phyloP scores from a whole-genome alignment of 1,284 basidiomycete species.

The Ganoderma multipileum region DNA sequence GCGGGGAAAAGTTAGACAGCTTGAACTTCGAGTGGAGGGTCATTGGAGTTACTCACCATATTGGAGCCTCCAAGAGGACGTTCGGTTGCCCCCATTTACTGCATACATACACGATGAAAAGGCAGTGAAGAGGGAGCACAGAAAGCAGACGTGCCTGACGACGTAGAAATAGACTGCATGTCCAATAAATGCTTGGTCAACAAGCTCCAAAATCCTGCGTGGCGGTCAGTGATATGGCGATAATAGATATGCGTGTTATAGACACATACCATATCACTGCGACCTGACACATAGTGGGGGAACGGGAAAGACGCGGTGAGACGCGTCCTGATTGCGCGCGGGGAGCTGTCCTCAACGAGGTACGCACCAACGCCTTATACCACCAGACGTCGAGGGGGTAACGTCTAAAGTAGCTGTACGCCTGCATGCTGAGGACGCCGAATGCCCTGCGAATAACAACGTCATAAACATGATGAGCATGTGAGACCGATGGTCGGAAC shows the following conservation, averaged over 20 bases:
- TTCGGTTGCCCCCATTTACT: slow-evolving; percentile 56
- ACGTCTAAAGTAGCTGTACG: slow-evolving; percentile 59
- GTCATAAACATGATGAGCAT: neutral
- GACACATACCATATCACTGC: slow-evolving; percentile 49
- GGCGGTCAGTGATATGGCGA: neutral
- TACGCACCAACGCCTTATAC: slow-evolving; percentile 64
- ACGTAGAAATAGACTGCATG: slow-evolving; percentile 63
- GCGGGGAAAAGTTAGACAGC: slow-evolving; percentile 48
- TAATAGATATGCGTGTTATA: neutral
- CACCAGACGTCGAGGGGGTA: slow-evolving; percentile 60
- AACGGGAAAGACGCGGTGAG: slow-evolving; percentile 3
- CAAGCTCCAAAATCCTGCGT: slow-evolving; percentile 54
- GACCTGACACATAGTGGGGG: slow-evolving; percentile 46
- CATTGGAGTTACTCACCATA: slow-evolving; percentile 50
- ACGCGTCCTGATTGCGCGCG: neutral
- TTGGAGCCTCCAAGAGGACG: slow-evolving; percentile 49
- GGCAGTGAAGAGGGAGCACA: neutral
- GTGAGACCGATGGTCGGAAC: neutral
- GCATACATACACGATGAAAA: neutral
- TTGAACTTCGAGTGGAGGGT: slow-evolving; percentile 36
- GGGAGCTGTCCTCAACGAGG: neutral
- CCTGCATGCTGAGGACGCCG: slow-evolving; percentile 61
- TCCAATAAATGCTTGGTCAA: slow-evolving; percentile 62
- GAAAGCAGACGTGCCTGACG: slow-evolving; percentile 28
- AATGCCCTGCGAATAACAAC: slow-evolving; percentile 42